phyloP scores from a whole-genome alignment of 345 rosid genomes.

The Orychophragmus violaceus region DNA sequence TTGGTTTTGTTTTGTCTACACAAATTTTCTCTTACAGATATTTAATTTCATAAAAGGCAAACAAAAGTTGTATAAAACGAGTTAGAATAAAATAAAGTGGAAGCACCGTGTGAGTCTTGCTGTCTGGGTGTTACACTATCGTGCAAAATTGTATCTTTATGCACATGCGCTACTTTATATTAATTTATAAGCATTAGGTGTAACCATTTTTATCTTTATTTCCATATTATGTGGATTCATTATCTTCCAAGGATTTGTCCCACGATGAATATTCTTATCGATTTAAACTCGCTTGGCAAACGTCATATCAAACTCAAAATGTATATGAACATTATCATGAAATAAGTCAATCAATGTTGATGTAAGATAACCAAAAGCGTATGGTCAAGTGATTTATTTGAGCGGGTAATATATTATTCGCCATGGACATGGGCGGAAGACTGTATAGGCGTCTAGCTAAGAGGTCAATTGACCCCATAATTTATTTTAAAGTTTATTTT shows the following conservation, averaged over 20 bases:
- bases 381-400: not conserved
- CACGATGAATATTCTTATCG: conserved; percentile 5
- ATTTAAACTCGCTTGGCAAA: not conserved
- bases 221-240: conserved; percentile 24
- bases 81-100: conserved; percentile 14
- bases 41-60: conserved; percentile 21
- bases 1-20: conserved; percentile 26
- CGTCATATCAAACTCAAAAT: not conserved
- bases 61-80: not conserved
- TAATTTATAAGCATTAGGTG: conserved; percentile 2
- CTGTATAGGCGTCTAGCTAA: not conserved
- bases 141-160: conserved; percentile 27
- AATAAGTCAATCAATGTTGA: not conserved
- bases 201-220: conserved; percentile 16
- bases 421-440: not conserved
- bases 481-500: too few relatives aligned
- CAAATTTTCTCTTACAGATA: conserved; percentile 2
- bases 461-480: too few relatives aligned
- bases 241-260: conserved; percentile 13
- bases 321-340: not conserved
- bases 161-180: conserved; percentile 33
- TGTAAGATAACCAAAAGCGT: not conserved
- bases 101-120: conserved; percentile 23
- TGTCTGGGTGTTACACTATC: conserved; percentile 35
- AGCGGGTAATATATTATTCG: not conserved